A percentile compares a stretch with the other conserved stretches of the same genome.
Evolutionary conservation across 2,329 filamentous ascomycete species (phyloP).

Genomic region (Fusarium sp.): DNA sequence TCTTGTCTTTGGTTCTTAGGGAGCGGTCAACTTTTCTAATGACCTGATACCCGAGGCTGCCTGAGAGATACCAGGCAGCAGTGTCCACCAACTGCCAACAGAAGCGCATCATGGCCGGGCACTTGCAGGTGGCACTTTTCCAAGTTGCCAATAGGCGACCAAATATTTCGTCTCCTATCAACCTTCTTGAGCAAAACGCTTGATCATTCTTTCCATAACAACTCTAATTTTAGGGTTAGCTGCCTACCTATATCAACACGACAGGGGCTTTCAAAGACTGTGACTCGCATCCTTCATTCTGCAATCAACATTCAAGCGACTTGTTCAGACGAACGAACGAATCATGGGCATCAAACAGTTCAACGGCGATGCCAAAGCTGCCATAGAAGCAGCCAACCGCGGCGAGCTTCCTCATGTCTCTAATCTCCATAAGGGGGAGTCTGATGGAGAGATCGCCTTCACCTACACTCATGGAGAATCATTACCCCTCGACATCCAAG

Average conservation of each 20-base stretch:
- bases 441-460: conserved; percentile 79
- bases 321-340: background rate
- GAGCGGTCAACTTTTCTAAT: no score
- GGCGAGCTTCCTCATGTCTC: conserved; percentile 61
- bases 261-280: no score
- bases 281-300: no score
- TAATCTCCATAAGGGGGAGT: conserved; percentile 69
- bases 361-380: conserved; percentile 64
- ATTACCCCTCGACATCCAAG: conserved; percentile 51
- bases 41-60: no score
- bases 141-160: background rate
- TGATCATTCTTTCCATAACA: background rate
- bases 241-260: background rate
- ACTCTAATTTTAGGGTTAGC: background rate
- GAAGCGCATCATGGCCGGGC: no score
- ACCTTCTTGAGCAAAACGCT: background rate
- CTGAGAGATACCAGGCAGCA: background rate
- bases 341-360: conserved; percentile 75
- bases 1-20: no score
- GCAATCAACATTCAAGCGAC: no score
- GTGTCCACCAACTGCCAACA: background rate
- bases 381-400: conserved; percentile 43
- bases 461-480: conserved; percentile 53
- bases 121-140: background rate
- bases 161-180: background rate